Base-by-base conservation (phyloP, 768 basidiomycete genomes). In the Nidula microcarpa region DNA sequence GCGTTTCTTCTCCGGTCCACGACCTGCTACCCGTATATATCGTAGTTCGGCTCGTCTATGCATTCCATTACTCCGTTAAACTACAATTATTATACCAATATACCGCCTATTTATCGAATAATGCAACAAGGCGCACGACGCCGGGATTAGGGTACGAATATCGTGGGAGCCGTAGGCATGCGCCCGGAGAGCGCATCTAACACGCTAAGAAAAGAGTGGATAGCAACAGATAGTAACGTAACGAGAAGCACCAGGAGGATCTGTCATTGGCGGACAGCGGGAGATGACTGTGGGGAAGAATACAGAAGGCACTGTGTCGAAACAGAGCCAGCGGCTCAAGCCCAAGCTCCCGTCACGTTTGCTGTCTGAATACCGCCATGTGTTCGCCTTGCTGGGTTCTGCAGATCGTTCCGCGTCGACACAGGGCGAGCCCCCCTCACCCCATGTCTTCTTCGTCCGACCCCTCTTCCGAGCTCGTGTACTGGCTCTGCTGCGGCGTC, bases 171-270 rank as follows among this genome's bases (percentile, higher is more conserved):
- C 65, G 76, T 76, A 68, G 76, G 69, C 67, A 75, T 69, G 76
- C 76, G 76, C 74, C 65, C 63, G 57, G 62, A 75, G 69, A 66
- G 74, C 72, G 75, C 72, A 63, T 69, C 68, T 75, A 76, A 71
- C 57, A 60, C 57, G 62, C 66, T 65, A 73, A 72, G 61, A 72
- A 73, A 72, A 72, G 74, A 66, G 66, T 69, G 70, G 74, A 69
- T 76, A 68, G 78, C 77, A 78, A 79, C 77, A 72, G 67, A 56
- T n/a, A 18, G 39, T 41, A 65, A 78, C 77, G 76, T 78, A 79
- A 80, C 59, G 57, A 62, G 64, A 65, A 68, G 64, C 54, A 60
- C 23, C 64, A 59, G 61, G 62, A 64, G 62, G 70, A 73, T 74
- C 74, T 72, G 69, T 74, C 72, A 72, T 65, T 66, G 60, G 60